Conservation (phyloP, 257 asterid species). For the Cinchona pubescens region DNA sequence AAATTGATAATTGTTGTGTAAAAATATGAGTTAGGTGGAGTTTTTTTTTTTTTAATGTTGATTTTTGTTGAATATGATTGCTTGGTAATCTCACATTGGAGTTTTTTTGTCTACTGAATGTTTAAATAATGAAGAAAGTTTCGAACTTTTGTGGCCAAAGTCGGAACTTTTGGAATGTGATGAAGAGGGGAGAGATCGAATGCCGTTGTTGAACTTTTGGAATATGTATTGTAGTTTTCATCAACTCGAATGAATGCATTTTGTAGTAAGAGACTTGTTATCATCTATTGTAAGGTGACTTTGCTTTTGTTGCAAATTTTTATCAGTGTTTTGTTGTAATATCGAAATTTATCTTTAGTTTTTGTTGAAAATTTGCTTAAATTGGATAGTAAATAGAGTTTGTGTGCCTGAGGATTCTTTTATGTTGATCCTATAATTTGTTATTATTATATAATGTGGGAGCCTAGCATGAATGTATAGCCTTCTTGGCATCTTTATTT, state of each 20-base stretch:
- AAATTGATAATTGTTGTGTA: not conserved
- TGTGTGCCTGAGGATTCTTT: not conserved
- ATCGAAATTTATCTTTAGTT: no score
- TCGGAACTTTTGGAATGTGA: not conserved
- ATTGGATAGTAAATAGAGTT: not conserved
- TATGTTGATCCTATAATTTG: not conserved
- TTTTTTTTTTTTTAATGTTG: not conserved
- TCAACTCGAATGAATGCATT: no score
- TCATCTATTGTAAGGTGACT: no score
- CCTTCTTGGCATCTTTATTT: not conserved
- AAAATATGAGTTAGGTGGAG: not conserved
- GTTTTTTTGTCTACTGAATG: not conserved
- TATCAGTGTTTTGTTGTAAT: not conserved
- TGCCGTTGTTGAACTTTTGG: not conserved
- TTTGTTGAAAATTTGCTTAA: not conserved
- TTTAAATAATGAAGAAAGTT: not conserved
- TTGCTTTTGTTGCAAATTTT: not conserved
- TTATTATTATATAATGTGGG: not conserved
- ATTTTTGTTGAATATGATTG: not conserved
- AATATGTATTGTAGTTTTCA: no score
- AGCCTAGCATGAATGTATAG: not conserved
- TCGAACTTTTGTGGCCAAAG: not conserved
- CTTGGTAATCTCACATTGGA: no score
- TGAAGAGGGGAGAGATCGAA: not conserved
- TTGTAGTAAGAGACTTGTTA: no score